Percentiles rank a stretch among this genome's conserved stretches.
Evolutionary conservation across 495 filamentous ascomycete genomes (phyloP).

Genomic region (Penicillium canariense): DNA sequence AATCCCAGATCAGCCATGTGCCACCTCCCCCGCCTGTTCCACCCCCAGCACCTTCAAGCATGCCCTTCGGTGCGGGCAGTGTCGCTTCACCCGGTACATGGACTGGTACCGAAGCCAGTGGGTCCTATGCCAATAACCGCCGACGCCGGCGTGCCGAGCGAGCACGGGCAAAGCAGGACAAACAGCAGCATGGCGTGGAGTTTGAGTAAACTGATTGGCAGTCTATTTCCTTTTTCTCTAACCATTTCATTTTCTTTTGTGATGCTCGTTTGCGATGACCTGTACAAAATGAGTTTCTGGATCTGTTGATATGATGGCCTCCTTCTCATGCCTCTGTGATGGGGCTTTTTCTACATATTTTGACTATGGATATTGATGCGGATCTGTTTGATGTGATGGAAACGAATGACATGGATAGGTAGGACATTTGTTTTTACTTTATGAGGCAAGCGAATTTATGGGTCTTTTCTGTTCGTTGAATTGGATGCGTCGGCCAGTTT

Average conservation of each 20-base stretch:
- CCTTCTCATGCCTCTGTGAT: neutral
- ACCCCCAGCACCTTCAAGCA: conserved; percentile 35
- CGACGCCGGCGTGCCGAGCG: conserved; percentile 51
- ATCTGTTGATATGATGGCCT: conserved; percentile 17
- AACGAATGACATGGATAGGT: conserved; percentile 4
- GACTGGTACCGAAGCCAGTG: conserved; percentile 52
- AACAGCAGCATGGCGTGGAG: conserved; percentile 46
- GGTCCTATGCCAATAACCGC: conserved; percentile 53
- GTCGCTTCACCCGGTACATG: conserved; percentile 47
- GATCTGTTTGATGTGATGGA: conserved; percentile 3
- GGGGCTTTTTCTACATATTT: neutral
- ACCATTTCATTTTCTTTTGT: neutral
- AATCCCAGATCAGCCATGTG: conserved; percentile 33
- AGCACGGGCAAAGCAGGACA: conserved; percentile 46
- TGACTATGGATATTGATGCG: neutral
- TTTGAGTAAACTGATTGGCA: conserved; percentile 32
- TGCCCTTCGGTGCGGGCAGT: conserved; percentile 44
- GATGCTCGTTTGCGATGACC: conserved; percentile 9
- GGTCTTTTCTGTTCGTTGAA: neutral
- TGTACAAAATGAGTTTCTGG: conserved; percentile 22
- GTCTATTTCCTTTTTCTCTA: neutral
- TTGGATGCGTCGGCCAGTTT: conserved; percentile 1
- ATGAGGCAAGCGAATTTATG: conserved; percentile 12
- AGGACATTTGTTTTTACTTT: conserved; percentile 6
- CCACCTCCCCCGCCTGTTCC: conserved; percentile 35